Percentiles rank a stretch among this genome's conserved stretches.
phyloP scores from a whole-genome alignment of 352 stramenopile species.

The Pythium inflatum region DNA sequence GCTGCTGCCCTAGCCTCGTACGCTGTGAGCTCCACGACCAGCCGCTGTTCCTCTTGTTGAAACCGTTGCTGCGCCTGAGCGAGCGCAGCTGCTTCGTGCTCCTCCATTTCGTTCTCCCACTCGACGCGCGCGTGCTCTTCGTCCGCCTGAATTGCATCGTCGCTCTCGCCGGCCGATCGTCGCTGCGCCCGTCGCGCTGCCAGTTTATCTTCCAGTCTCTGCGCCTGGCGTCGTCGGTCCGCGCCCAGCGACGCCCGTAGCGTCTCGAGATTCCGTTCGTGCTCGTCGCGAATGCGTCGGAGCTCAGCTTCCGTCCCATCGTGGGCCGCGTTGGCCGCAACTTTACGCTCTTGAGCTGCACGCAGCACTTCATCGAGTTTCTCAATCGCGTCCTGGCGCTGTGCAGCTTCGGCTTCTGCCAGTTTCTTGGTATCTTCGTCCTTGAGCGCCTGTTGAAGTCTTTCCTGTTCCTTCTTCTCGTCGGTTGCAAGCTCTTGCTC shows the following conservation, averaged over 20 bases:
- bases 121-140: slow-evolving; percentile 2
- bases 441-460: neutral
- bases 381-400: neutral
- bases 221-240: slow-evolving; percentile 67
- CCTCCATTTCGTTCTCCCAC: slow-evolving; percentile 23
- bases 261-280: slow-evolving; percentile 54
- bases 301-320: slow-evolving; percentile 53
- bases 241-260: slow-evolving; percentile 50
- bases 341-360: neutral
- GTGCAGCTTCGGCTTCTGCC: neutral
- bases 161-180: neutral
- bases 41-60: slow-evolving; percentile 19
- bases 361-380: neutral
- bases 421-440: neutral
- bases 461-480: neutral
- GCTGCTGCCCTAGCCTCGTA: neutral
- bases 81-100: neutral
- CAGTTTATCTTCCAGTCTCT: slow-evolving; percentile 51
- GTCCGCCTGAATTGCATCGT: slow-evolving; percentile 1
- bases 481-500: neutral
- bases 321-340: neutral
- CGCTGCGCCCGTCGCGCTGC: slow-evolving; percentile 17
- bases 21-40: neutral
- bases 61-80: neutral
- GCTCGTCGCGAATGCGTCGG: slow-evolving; percentile 54